Evolutionary conservation across 768 basidiomycete genomes (phyloP), one percentile per base, ranked within the genome.

Genomic region (Boletus patriciae): DNA sequence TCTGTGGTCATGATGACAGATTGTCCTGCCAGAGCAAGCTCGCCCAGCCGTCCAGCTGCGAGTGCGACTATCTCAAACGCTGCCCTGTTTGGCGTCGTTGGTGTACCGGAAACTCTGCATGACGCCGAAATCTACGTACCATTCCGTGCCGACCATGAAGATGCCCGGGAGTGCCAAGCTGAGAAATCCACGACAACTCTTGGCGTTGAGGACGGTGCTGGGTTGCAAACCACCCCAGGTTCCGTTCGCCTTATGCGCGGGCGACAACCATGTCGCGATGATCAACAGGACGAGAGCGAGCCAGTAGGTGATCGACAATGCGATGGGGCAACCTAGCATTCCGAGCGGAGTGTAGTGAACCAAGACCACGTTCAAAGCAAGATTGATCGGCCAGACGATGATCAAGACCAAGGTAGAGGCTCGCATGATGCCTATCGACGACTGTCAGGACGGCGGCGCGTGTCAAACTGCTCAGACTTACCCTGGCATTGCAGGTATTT

Each of bases 401-500:
- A 84, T 56, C 41, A 91, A 77, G 42, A 90, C 80, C 44, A 81
- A 58, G 1, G 89, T 90, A 1, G 88, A 81, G 11, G 85, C 84
- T 25, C 82, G 74, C 87, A 90, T 88, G 56, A 92, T 90, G 9
- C 88, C 89, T 90, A 48, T 16, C 19, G 47, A 27, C 13, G 18
- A 54, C 13, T 47, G 46, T 47, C 44, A 40, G 54, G 36, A 41
- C 4, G 42, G 18, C 13, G 11, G 23, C 4, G 21, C 44, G 15
- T 3, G 18, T 40, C 21, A 12, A 19, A 9, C 25, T 6, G 23
- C 12, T 44, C 29, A 4, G 41, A 55, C 76, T 59, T 55, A 86
- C 87, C 88, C 76, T 91, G 88, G 55, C 87, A 89, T 65, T 90
- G 89, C 25, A 91, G 68, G 69, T 89, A 91, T 70, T 88, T 90